Evolutionary conservation across 140 eudicot species (phyloP).

Genomic region (Bidens hawaiensis): DNA sequence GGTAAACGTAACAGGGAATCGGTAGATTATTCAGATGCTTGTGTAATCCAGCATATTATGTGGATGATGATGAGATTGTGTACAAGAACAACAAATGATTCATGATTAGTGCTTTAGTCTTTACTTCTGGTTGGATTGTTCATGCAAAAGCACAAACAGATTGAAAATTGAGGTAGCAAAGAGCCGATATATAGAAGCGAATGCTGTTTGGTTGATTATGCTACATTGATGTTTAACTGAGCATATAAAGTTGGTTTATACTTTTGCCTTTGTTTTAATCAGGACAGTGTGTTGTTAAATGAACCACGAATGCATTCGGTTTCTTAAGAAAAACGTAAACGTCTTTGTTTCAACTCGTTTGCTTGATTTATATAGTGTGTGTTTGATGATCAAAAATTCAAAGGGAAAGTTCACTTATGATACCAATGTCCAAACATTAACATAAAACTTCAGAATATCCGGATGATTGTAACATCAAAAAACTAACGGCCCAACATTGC

Average conservation of each 20-base stretch:
- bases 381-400: background rate
- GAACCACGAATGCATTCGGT: too few relatives aligned
- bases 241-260: too few relatives aligned
- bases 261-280: background rate
- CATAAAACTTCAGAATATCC: background rate
- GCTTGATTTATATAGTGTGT: too few relatives aligned
- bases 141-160: background rate
- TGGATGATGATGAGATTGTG: constrained; percentile 89
- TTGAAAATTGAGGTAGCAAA: background rate
- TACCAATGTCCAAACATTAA: constrained; percentile 8
- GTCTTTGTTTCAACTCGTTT: too few relatives aligned
- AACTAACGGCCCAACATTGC: background rate
- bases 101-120: background rate
- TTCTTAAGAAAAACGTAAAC: too few relatives aligned
- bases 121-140: background rate
- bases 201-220: background rate
- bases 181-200: constrained; percentile 1
- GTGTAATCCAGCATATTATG: constrained; percentile 91
- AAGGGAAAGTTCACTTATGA: constrained; percentile 5
- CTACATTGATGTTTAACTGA: too few relatives aligned
- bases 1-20: constrained; percentile 55
- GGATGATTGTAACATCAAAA: background rate
- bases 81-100: constrained; percentile 66
- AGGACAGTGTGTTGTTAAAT: background rate
- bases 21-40: constrained; percentile 93